A percentile compares a stretch with the other conserved stretches of the same genome.
phyloP scores from a whole-genome alignment of 1,284 basidiomycete species.

The Apiotrichum siamense region DNA sequence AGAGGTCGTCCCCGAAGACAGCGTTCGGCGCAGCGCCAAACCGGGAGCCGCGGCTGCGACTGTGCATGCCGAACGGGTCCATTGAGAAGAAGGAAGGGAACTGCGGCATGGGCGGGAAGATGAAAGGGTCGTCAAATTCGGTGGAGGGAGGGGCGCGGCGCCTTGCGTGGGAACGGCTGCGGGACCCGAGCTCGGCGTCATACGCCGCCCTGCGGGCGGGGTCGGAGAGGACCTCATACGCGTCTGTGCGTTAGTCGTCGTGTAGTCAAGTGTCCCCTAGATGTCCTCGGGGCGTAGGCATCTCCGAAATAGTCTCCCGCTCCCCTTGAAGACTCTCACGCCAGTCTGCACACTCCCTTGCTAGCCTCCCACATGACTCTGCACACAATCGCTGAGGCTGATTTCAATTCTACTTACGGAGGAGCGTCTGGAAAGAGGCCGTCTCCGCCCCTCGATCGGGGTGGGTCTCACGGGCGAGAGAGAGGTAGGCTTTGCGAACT shows the following conservation, averaged over 20 bases:
- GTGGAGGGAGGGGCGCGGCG: too few relatives aligned
- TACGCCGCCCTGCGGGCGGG: background rate
- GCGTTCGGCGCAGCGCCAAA: too few relatives aligned
- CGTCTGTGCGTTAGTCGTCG: background rate
- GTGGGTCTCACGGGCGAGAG: background rate
- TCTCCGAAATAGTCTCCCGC: background rate
- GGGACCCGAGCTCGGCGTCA: background rate
- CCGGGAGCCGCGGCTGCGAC: background rate
- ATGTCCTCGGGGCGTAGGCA: background rate
- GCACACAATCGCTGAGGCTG: too few relatives aligned
- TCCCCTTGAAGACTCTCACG: background rate
- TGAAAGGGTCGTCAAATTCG: background rate
- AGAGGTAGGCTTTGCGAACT: constrained; percentile 1
- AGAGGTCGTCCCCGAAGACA: background rate
- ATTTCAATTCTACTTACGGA: background rate
- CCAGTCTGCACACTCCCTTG: too few relatives aligned
- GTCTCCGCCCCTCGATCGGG: background rate
- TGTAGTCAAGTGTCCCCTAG: background rate
- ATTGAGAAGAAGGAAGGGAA: background rate
- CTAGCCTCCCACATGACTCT: too few relatives aligned
- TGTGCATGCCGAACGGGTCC: background rate
- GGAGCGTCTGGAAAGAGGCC: background rate
- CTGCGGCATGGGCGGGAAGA: background rate
- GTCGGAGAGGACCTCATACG: background rate
- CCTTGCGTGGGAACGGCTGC: background rate